These are phyloP conservation scores for Galeopsis tetrahit DNA, from an alignment of 257 asterid species.

Conservation along the genomic window DNA sequence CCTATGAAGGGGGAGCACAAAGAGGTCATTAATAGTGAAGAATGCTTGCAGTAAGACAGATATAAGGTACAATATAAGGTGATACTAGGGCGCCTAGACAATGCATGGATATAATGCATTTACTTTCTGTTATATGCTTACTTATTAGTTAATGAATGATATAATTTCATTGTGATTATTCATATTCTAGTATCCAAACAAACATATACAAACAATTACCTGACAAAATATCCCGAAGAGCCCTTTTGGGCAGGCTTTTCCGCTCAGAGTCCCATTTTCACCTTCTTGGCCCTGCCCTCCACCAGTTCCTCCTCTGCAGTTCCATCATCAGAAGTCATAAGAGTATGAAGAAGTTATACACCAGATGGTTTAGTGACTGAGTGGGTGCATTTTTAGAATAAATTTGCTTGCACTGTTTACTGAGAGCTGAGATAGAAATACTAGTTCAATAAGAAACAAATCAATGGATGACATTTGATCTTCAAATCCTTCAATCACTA, in stretches of 20 bases:
- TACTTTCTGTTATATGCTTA: background rate
- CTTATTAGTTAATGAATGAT: slow-evolving; percentile 2
- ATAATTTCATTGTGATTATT: background rate
- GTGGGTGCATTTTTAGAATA: background rate
- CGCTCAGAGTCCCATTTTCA: slow-evolving; percentile 78
- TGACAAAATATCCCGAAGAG: slow-evolving; percentile 85
- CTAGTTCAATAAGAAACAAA: too few relatives aligned
- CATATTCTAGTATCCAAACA: slow-evolving; percentile 6
- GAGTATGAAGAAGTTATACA: slow-evolving; percentile 9
- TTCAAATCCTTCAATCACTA: slow-evolving; percentile 1
- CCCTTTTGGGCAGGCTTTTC: slow-evolving; percentile 86
- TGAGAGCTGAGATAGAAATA: too few relatives aligned
- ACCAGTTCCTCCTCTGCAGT: slow-evolving; percentile 83
- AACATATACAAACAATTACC: slow-evolving; percentile 50
- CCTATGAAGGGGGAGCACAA: slow-evolving; percentile 15
- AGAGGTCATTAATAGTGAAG: slow-evolving; percentile 21
- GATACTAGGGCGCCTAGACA: background rate
- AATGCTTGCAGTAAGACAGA: slow-evolving; percentile 6
- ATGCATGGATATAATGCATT: slow-evolving; percentile 13
- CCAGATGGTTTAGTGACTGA: background rate
- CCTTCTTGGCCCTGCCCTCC: slow-evolving; percentile 73
- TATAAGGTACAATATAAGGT: slow-evolving; percentile 14
- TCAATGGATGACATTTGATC: background rate
- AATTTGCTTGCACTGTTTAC: background rate
- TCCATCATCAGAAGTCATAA: slow-evolving; percentile 35